Percentiles rank a stretch among this genome's conserved stretches.
These are phyloP conservation scores for Linum lewisii DNA, from an alignment of 345 rosid genomes.

Conservation along the genomic window DNA sequence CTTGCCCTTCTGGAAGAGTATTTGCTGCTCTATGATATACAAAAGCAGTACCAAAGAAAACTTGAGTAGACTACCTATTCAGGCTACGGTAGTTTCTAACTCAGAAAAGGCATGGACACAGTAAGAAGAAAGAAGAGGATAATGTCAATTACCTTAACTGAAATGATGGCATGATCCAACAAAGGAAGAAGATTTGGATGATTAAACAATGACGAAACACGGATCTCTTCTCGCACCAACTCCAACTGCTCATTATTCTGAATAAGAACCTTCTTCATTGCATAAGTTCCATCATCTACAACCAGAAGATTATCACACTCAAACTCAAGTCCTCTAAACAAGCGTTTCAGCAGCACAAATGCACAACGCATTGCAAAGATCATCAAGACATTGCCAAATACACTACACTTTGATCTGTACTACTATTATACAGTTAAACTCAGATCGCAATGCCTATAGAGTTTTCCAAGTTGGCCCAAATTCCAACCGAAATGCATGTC, in stretches of 20 bases:
- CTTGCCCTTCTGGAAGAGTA: no score
- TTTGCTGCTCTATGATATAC: no score
- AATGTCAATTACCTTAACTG: slow-evolving; percentile 53
- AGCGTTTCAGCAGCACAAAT: neutral
- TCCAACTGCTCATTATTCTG: slow-evolving; percentile 82
- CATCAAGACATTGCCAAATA: neutral
- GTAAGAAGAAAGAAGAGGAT: neutral
- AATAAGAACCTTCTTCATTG: slow-evolving; percentile 94
- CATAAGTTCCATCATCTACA: slow-evolving; percentile 86
- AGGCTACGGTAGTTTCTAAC: no score
- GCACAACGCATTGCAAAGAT: neutral
- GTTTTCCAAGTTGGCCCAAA: neutral
- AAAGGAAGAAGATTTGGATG: slow-evolving; percentile 91
- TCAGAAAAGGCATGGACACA: neutral
- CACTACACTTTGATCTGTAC: neutral
- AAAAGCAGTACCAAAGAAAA: no score
- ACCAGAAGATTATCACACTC: neutral
- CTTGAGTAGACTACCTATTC: no score
- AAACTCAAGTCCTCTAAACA: neutral
- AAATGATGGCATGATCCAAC: slow-evolving; percentile 87
- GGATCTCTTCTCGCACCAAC: slow-evolving; percentile 88
- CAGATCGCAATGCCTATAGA: neutral
- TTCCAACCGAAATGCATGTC: no score
- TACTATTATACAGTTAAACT: no score
- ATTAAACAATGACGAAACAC: slow-evolving; percentile 75